These are phyloP conservation scores for Aristolochia fimbriata DNA, from an alignment of 164 flowering plant species.

Conservation along the genomic window DNA sequence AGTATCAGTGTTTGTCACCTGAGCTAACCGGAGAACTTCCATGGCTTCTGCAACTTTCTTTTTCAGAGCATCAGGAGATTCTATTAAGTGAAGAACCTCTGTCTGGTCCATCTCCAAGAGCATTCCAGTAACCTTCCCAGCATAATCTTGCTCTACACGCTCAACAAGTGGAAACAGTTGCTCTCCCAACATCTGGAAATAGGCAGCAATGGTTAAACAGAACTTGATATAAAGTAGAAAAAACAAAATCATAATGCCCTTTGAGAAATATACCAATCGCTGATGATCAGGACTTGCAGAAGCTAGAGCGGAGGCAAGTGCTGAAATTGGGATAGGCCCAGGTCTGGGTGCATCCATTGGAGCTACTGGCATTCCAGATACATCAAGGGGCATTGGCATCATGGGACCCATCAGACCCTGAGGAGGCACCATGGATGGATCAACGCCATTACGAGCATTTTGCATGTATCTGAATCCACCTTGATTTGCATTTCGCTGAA, in stretches of 20 bases:
- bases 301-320: slow-evolving; percentile 59
- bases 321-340: slow-evolving; percentile 33
- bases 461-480: slow-evolving; percentile 44
- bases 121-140: slow-evolving; percentile 69
- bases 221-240: neutral
- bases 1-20: slow-evolving; percentile 23
- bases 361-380: slow-evolving; percentile 27
- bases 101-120: slow-evolving; percentile 72
- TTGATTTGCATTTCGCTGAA: slow-evolving; percentile 42
- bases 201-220: neutral
- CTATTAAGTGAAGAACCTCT: slow-evolving; percentile 70
- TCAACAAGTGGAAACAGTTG: slow-evolving; percentile 64
- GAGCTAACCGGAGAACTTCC: slow-evolving; percentile 37
- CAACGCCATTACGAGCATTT: slow-evolving; percentile 40
- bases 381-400: slow-evolving; percentile 43
- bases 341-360: slow-evolving; percentile 29
- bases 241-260: neutral
- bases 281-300: slow-evolving; percentile 54
- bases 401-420: slow-evolving; percentile 44
- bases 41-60: slow-evolving; percentile 60
- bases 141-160: slow-evolving; percentile 35
- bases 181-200: slow-evolving; percentile 61
- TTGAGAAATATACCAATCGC: slow-evolving; percentile 24
- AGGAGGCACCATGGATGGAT: slow-evolving; percentile 40
- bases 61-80: slow-evolving; percentile 66